Evolutionary conservation across 345 rosid genomes (phyloP).

Genomic region (Aquilaria sinensis): DNA sequence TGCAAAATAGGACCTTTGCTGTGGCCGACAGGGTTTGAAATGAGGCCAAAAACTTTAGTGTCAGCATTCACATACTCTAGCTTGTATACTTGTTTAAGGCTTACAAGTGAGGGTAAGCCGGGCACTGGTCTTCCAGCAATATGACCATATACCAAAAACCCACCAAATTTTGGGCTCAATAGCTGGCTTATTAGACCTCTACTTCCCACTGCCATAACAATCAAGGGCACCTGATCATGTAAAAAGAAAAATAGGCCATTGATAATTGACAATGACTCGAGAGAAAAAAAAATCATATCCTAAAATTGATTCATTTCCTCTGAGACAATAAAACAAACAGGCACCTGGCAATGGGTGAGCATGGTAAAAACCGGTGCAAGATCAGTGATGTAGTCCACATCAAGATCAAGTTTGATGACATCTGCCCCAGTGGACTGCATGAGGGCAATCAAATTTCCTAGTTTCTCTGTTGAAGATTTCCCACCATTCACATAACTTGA

Average conservation of each 20-base stretch:
- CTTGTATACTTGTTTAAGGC: slow-evolving; percentile 24
- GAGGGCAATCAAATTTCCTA: slow-evolving; percentile 21
- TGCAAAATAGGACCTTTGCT: slow-evolving; percentile 30
- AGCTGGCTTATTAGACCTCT: slow-evolving; percentile 31
- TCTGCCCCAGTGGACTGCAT: slow-evolving; percentile 31
- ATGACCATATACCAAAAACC: slow-evolving; percentile 26
- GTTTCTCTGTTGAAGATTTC: slow-evolving; percentile 21
- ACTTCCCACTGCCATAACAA: slow-evolving; percentile 27
- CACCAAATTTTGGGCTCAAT: slow-evolving; percentile 28
- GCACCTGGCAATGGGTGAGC: slow-evolving; percentile 25
- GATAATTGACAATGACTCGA: too few species aligned
- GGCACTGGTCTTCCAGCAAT: slow-evolving; percentile 16
- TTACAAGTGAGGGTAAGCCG: slow-evolving; percentile 20
- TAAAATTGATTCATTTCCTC: too few species aligned
- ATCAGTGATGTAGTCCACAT: slow-evolving; percentile 23
- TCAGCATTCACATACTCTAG: slow-evolving; percentile 20
- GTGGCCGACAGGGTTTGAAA: slow-evolving; percentile 30
- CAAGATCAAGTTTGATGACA: slow-evolving; percentile 21
- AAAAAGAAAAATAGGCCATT: not conserved
- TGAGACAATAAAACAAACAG: not conserved
- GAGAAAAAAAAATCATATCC: too few species aligned
- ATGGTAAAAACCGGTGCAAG: slow-evolving; percentile 21
- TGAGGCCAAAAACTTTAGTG: slow-evolving; percentile 25
- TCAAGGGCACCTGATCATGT: slow-evolving; percentile 20
- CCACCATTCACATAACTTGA: slow-evolving; percentile 24